Evolutionary conservation across 805 yeast species (phyloP).

Genomic region (Maudiozyma barnettii): DNA sequence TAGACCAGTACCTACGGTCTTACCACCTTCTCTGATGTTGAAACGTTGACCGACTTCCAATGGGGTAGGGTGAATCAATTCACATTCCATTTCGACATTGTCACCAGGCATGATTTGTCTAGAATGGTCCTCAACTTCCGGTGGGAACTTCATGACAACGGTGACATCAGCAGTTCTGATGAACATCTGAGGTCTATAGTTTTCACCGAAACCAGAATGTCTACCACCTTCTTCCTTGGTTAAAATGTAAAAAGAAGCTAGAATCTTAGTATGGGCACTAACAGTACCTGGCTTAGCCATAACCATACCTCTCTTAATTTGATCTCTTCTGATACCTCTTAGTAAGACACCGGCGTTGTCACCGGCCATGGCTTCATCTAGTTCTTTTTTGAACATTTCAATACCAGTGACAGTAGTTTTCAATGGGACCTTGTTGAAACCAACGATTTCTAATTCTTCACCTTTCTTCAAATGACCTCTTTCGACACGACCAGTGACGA

Average conservation of each 20-base stretch:
- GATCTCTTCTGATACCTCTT: slow-evolving; percentile 98
- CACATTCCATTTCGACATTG: slow-evolving; percentile 92
- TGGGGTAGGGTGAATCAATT: slow-evolving; percentile 84
- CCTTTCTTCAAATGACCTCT: slow-evolving; percentile 97
- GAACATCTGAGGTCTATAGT: slow-evolving; percentile 97
- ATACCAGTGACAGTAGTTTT: slow-evolving; percentile 96
- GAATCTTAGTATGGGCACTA: slow-evolving; percentile 85
- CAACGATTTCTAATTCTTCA: slow-evolving; percentile 96
- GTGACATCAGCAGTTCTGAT: slow-evolving; percentile 95
- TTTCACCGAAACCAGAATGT: slow-evolving; percentile 92
- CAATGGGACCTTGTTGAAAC: slow-evolving; percentile 74
- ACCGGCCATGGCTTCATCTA: slow-evolving; percentile 97
- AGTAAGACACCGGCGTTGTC: slow-evolving; percentile 96
- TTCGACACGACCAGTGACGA: slow-evolving; percentile 97
- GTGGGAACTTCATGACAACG: slow-evolving; percentile 83
- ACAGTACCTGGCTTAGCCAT: slow-evolving; percentile 87
- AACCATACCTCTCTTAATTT: slow-evolving; percentile 95
- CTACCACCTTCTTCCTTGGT: slow-evolving; percentile 99
- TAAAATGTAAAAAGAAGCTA: slow-evolving; percentile 86
- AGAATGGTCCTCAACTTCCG: slow-evolving; percentile 68
- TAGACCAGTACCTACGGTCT: slow-evolving; percentile 98
- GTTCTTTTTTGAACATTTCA: slow-evolving; percentile 98
- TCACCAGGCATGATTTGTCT: slow-evolving; percentile 96
- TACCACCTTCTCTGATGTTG: slow-evolving; percentile 99
- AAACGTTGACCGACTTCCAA: slow-evolving; percentile 95